Conservation (phyloP, 2,329 filamentous ascomycete species). For the Alternaria rosae region DNA sequence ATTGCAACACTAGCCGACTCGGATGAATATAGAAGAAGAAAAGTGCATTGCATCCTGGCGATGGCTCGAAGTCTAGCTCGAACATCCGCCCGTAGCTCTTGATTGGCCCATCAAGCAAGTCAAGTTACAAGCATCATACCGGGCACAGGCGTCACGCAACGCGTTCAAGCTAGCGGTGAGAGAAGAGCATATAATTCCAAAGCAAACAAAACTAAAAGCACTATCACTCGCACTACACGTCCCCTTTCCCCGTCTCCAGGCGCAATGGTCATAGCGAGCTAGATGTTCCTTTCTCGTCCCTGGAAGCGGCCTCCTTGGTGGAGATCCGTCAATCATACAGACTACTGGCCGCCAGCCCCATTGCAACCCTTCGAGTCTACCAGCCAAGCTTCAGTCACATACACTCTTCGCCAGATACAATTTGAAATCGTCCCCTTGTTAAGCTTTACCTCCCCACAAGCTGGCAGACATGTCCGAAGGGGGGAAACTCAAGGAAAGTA, state of each 20-base stretch:
- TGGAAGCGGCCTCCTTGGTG: conserved; percentile 37
- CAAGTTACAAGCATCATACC: not conserved
- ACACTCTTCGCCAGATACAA: conserved; percentile 35
- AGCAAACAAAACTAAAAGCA: conserved; percentile 22
- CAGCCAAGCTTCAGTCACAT: conserved; percentile 24
- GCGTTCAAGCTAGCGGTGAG: not conserved
- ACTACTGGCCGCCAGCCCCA: conserved; percentile 28
- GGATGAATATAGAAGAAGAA: not conserved
- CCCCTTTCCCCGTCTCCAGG: conserved; percentile 20
- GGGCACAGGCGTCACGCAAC: not conserved
- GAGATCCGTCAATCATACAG: conserved; percentile 14
- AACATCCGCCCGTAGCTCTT: not conserved
- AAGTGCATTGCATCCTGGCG: not conserved
- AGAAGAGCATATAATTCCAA: conserved; percentile 19
- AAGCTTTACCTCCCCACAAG: conserved; percentile 52
- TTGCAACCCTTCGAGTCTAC: conserved; percentile 27
- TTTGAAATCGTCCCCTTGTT: conserved; percentile 49
- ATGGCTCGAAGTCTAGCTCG: not conserved
- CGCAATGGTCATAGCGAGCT: conserved; percentile 35
- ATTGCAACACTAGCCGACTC: not conserved
- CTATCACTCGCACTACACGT: conserved; percentile 12
- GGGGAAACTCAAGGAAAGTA: conserved; percentile 44
- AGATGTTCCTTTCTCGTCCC: conserved; percentile 31
- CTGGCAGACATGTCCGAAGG: conserved; percentile 51
- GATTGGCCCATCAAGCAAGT: not conserved